Conservation (phyloP, 2,329 filamentous ascomycete genomes). For the Epichloe coenophiala region DNA sequence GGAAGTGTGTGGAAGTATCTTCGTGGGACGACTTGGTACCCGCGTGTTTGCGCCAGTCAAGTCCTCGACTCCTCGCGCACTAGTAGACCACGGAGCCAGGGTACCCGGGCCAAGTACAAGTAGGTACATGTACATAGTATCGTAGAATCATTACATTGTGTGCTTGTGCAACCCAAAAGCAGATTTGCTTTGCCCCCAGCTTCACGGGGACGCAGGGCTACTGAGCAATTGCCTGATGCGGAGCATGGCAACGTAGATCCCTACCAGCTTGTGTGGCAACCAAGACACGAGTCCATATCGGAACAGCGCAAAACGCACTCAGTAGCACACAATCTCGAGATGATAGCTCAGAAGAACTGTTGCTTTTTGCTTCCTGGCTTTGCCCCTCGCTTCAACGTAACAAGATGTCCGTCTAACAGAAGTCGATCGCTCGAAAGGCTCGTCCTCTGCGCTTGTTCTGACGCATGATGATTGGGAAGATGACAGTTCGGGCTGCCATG, state of each 20-base stretch:
- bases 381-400: constrained; percentile 2
- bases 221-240: neutral
- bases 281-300: neutral
- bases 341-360: neutral
- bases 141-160: neutral
- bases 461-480: neutral
- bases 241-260: neutral
- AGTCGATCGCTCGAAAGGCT: neutral
- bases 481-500: neutral
- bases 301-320: neutral
- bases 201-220: neutral
- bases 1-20: constrained; percentile 1
- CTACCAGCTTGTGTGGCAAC: neutral
- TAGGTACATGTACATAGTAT: too few relatives aligned
- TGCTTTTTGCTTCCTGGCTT: neutral
- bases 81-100: neutral
- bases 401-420: neutral
- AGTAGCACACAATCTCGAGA: neutral
- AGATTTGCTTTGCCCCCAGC: neutral
- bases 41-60: constrained; percentile 1
- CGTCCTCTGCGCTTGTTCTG: neutral
- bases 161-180: neutral
- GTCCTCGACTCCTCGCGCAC: neutral
- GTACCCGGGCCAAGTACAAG: neutral
- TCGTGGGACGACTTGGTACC: constrained; percentile 1